Evolutionary conservation across 176 grass and related monocot genomes (phyloP), one percentile per base, ranked within the genome.

Genomic region (Cymbopogon citratus): DNA sequence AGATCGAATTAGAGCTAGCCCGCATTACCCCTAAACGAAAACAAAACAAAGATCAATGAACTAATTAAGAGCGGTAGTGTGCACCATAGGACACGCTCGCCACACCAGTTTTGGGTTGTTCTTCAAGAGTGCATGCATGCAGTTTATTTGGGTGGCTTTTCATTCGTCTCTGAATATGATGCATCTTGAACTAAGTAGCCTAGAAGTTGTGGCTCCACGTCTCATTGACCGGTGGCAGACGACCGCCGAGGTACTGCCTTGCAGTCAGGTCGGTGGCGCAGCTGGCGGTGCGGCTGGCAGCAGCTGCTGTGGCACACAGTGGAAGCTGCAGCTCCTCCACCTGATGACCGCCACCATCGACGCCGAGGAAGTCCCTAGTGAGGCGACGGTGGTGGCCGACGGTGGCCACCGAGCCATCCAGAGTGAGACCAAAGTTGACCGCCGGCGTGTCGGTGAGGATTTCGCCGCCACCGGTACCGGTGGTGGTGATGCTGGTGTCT

Each of bases 321-420:
- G 81, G 85, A 51, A 91, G 80, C 51, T 86, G 75, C 61, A 93
- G 77, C 72, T 89, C 86, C 36, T 89, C 86, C 5, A 88, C 87
- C 60, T 85, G 66, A 8, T 25, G 36, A 16, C 82, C 48, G 7
- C 74, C 34, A 12, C 78, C 75, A 12, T 93, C 88, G 43, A 86
- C 57, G 28, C 92, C 92, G 16, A 98, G 92, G 85, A 95, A 98
- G 83, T 98, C 90, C 76, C 88, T 91, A 19, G 96, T 99, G n/a
- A 89, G 80, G 16, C 83, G 44, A 44, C 77, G 46, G 28, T 80
- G 83, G 45, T 80, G 83, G 45, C 64, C 28, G 68, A 6, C 60
- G 9, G 81, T 80, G 25, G 78, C 75, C 67, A 88, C 48, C 21
- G 90, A 82, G 12, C 80, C 81, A 38, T 80, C 75, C 36, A 10